phyloP scores from a whole-genome alignment of 345 rosid genomes.

The Aquilaria yunnanensis region DNA sequence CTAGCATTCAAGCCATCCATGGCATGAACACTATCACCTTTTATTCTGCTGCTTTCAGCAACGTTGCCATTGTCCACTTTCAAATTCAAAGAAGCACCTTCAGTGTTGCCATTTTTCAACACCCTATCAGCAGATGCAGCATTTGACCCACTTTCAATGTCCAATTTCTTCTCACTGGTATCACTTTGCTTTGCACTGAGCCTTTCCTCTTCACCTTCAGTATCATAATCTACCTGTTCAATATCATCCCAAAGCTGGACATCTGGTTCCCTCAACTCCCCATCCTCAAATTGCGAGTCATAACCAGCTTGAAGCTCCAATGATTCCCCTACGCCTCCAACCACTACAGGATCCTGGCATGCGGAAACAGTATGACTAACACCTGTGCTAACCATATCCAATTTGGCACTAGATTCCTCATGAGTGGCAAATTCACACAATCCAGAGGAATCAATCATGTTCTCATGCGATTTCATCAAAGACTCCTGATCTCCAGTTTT shows the following conservation, averaged over 20 bases:
- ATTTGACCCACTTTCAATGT: conserved; percentile 20
- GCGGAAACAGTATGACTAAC: conserved; percentile 17
- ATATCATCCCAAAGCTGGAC: conserved; percentile 32
- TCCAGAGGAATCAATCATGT: background rate
- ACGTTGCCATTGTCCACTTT: conserved; percentile 16
- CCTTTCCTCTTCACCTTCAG: conserved; percentile 45
- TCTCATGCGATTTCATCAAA: conserved; percentile 15
- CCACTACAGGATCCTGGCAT: conserved; percentile 17
- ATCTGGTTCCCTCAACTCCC: conserved; percentile 53
- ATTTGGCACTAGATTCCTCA: conserved; percentile 7
- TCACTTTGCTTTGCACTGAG: conserved; percentile 23
- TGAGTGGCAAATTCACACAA: background rate
- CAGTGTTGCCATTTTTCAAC: conserved; percentile 9
- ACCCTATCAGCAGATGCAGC: conserved; percentile 12
- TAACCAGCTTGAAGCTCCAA: conserved; percentile 39
- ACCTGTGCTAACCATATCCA: conserved; percentile 8
- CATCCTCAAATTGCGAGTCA: conserved; percentile 60
- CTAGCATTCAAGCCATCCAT: conserved; percentile 19
- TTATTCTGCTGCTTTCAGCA: conserved; percentile 23
- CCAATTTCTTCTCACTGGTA: conserved; percentile 23
- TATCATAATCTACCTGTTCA: conserved; percentile 51
- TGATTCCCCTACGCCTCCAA: conserved; percentile 6
- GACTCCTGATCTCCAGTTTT: conserved; percentile 8
- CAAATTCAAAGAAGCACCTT: conserved; percentile 16
- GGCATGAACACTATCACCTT: conserved; percentile 21